Evolutionary conservation across 1,284 basidiomycete species (phyloP).

Genomic region (Malassezia restricta): DNA sequence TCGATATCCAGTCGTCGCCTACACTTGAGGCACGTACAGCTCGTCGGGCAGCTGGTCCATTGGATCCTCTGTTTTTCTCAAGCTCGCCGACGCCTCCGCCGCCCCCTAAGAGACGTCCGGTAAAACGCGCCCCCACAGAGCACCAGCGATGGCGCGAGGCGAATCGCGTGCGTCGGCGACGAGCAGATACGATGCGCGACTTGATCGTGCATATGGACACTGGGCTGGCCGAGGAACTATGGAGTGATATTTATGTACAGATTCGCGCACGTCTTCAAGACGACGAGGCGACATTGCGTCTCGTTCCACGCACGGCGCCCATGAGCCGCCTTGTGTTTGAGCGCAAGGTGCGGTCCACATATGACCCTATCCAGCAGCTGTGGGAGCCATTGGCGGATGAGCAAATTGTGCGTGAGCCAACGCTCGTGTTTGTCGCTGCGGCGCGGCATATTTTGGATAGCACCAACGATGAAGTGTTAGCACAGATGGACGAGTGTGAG

Average conservation of each 20-base stretch:
- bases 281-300: neutral
- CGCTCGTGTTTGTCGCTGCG: neutral
- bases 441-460: neutral
- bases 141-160: conserved; percentile 11
- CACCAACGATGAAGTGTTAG: neutral
- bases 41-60: neutral
- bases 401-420: conserved; percentile 1
- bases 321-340: conserved; percentile 1
- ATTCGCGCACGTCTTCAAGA: neutral
- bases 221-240: too few species aligned
- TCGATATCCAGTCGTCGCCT: neutral
- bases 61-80: neutral
- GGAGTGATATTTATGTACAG: too few species aligned
- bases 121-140: neutral
- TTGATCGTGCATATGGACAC: conserved; percentile 7
- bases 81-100: neutral
- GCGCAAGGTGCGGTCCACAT: conserved; percentile 7
- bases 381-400: conserved; percentile 14
- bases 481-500: neutral
- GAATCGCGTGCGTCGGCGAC: conserved; percentile 7
- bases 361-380: conserved; percentile 9
- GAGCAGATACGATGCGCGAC: conserved; percentile 14
- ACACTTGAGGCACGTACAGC: neutral
- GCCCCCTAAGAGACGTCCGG: neutral
- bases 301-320: neutral